phyloP scores from a whole-genome alignment of 2,329 filamentous ascomycete species.

The Phyllachora maydis region DNA sequence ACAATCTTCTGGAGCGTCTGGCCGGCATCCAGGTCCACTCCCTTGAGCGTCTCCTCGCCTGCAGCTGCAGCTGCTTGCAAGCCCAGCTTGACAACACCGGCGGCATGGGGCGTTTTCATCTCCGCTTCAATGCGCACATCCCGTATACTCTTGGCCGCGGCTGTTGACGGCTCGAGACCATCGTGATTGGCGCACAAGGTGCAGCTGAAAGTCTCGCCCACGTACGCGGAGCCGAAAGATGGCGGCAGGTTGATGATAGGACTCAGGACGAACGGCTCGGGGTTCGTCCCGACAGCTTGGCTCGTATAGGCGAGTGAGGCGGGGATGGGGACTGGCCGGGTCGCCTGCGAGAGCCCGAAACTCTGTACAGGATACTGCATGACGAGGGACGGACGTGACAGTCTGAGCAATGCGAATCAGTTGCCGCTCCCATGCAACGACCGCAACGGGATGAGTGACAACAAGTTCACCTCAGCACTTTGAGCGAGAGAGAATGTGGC shows the following conservation, averaged over 20 bases:
- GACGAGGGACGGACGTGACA: constrained; percentile 65
- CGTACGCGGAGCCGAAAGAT: constrained; percentile 84
- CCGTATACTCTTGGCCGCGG: constrained; percentile 32
- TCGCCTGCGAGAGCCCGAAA: constrained; percentile 15
- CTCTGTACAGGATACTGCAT: constrained; percentile 43
- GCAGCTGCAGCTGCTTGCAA: constrained; percentile 15
- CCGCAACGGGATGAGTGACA: too few species aligned
- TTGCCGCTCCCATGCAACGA: too few species aligned
- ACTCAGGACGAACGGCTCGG: constrained; percentile 34
- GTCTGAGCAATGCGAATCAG: too few species aligned
- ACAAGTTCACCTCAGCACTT: constrained; percentile 59
- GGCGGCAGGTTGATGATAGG: constrained; percentile 66
- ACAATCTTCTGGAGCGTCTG: constrained; percentile 65
- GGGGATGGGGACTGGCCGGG: constrained; percentile 24
- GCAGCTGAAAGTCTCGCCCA: constrained; percentile 87
- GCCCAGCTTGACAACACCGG: constrained; percentile 38
- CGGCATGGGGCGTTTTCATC: constrained; percentile 70
- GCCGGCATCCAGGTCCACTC: constrained; percentile 33
- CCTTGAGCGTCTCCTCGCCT: constrained; percentile 3
- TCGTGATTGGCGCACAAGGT: constrained; percentile 96
- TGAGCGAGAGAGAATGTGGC: constrained; percentile 59
- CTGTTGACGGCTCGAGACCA: constrained; percentile 11
- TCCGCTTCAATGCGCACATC: constrained; percentile 74
- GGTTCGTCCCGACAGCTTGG: constrained; percentile 16
- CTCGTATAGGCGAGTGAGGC: constrained; percentile 55